A percentile compares a stretch with the other conserved stretches of the same genome.
Evolutionary conservation across 169 alveolate genomes (phyloP).

Genomic region (Cryptosporidium meleagridis): DNA sequence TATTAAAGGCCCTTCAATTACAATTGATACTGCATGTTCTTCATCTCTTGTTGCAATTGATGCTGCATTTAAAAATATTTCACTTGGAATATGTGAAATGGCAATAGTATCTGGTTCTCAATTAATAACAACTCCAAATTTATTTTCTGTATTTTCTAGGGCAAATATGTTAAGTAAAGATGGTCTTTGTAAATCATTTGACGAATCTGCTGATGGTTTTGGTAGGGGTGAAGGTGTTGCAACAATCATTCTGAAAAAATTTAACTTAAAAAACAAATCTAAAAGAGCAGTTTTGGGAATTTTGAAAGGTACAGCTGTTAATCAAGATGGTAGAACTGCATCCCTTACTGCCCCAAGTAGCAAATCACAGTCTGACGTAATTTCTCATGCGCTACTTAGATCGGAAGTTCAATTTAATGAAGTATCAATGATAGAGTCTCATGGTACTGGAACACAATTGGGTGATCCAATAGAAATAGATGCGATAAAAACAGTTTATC

Average conservation of each 20-base stretch:
- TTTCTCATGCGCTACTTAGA: slow-evolving; percentile 9
- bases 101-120: slow-evolving; percentile 74
- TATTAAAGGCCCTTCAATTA: slow-evolving; percentile 67
- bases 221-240: slow-evolving; percentile 83
- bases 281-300: slow-evolving; percentile 30
- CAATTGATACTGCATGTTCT: slow-evolving; percentile 73
- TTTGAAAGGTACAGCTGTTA: slow-evolving; percentile 75
- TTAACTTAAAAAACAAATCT: slow-evolving; percentile 7
- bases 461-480: slow-evolving; percentile 75
- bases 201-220: slow-evolving; percentile 80
- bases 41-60: slow-evolving; percentile 71
- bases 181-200: slow-evolving; percentile 81
- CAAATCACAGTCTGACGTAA: slow-evolving; percentile 76
- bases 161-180: slow-evolving; percentile 81
- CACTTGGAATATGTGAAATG: slow-evolving; percentile 38
- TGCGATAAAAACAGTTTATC: slow-evolving; percentile 17
- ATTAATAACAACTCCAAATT: slow-evolving; percentile 70
- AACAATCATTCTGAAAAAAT: slow-evolving; percentile 73
- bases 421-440: slow-evolving; percentile 59
- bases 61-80: slow-evolving; percentile 43
- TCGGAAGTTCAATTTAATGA: background rate
- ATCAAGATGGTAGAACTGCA: slow-evolving; percentile 81
- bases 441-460: slow-evolving; percentile 66
- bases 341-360: slow-evolving; percentile 84
- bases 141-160: slow-evolving; percentile 72